A percentile compares a stretch with the other conserved stretches of the same genome.
Conservation (phyloP, 2,329 filamentous ascomycete species). For the Parafenestella ontariensis region DNA sequence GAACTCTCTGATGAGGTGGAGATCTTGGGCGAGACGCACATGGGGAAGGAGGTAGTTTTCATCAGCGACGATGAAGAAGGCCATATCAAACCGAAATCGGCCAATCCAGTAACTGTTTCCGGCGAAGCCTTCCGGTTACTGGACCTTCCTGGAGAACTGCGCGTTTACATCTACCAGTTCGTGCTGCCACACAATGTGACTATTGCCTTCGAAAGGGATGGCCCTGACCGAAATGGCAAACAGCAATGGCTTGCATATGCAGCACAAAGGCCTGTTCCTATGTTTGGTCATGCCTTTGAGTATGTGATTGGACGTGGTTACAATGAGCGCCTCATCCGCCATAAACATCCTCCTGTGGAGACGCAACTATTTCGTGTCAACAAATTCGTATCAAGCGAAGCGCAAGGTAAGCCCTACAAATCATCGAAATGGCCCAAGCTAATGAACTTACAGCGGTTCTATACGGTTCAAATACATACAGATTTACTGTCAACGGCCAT, state of each 20-base stretch:
- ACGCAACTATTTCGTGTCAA: slow-evolving; percentile 22
- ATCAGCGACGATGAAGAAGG: not conserved
- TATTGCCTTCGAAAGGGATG: not conserved
- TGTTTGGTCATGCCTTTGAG: not conserved
- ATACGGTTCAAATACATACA: slow-evolving; percentile 29
- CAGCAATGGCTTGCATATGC: not conserved
- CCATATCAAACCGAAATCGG: not conserved
- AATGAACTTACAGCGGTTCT: slow-evolving; percentile 20
- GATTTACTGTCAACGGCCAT: slow-evolving; percentile 16
- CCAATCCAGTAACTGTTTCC: not conserved
- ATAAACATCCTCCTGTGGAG: not conserved
- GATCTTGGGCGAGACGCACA: slow-evolving; percentile 1
- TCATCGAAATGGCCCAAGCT: not conserved
- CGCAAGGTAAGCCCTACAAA: slow-evolving; percentile 12
- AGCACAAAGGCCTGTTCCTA: no score
- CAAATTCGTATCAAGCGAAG: slow-evolving; percentile 24
- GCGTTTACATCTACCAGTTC: slow-evolving; percentile 17
- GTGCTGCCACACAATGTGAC: slow-evolving; percentile 14
- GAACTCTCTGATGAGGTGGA: slow-evolving; percentile 1
- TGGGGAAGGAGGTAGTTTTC: not conserved
- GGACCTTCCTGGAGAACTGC: slow-evolving; percentile 24
- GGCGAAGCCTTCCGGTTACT: slow-evolving; percentile 17
- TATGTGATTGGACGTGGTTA: not conserved
- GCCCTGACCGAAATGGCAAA: not conserved
- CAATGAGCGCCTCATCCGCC: not conserved